Percentiles rank a stretch among this genome's conserved stretches.
Evolutionary conservation across 73 alveolate genomes (phyloP).

Genomic region (Tetrahymena malaccensis): DNA sequence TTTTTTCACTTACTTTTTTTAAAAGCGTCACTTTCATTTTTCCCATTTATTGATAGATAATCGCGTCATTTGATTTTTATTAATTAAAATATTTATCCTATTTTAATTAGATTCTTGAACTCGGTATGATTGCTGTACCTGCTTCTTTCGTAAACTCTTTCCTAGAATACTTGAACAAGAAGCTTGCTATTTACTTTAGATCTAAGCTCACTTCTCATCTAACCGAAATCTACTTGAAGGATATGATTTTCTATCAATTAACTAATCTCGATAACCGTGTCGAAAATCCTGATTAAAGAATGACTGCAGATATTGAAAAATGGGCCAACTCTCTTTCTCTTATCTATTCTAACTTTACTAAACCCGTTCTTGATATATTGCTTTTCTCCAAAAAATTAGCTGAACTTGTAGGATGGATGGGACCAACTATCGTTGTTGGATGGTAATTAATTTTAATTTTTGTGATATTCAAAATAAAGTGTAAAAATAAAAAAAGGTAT

Average conservation of each 20-base stretch:
- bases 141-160: slow-evolving; percentile 78
- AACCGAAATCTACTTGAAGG: slow-evolving; percentile 62
- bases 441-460: slow-evolving; percentile 27
- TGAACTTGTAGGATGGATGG: slow-evolving; percentile 85
- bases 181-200: slow-evolving; percentile 74
- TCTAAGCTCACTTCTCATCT: slow-evolving; percentile 62
- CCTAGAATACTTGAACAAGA: slow-evolving; percentile 59
- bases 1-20: neutral
- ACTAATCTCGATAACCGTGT: slow-evolving; percentile 71
- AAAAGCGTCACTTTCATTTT: neutral
- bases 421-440: slow-evolving; percentile 66
- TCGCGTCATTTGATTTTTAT: neutral
- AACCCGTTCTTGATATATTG: slow-evolving; percentile 80
- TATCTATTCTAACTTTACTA: slow-evolving; percentile 68
- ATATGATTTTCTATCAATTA: slow-evolving; percentile 74
- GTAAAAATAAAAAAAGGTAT: neutral
- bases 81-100: neutral
- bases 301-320: slow-evolving; percentile 80
- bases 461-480: neutral
- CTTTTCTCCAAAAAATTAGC: slow-evolving; percentile 79
- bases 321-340: slow-evolving; percentile 74
- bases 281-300: slow-evolving; percentile 77
- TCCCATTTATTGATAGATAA: neutral
- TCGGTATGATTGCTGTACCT: slow-evolving; percentile 76
- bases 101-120: slow-evolving; percentile 30